Base-by-base conservation (phyloP, 495 filamentous ascomycete species). In the Hypoxylon fuscum region DNA sequence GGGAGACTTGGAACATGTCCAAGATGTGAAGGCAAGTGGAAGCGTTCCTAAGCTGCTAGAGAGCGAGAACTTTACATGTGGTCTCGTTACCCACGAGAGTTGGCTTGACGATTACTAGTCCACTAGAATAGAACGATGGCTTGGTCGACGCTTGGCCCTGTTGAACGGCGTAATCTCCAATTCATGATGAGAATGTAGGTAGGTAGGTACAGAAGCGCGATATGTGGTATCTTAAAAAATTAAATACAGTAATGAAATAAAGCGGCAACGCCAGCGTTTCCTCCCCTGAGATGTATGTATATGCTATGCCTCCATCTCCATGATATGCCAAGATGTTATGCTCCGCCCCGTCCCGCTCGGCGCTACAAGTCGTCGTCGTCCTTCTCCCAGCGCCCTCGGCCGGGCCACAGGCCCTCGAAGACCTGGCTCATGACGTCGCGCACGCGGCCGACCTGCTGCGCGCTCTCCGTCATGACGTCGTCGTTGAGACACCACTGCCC, bases 401-500 rank as follows among this genome's bases (percentile, higher is more conserved):
- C 17, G 9, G 63, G 63, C 63, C 63, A 66, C 47, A 66, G 37
- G 41, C 23, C 29, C 53, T 66, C 63, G 42, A 66, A 66, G 18
- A 66, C 63, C 37, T 66, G 46, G 9, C 51, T 15, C 41, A 66
- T 66, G 20, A 66, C 63, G 8, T 61, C 63, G 15, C 63, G 56
- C 12, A 66, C 63, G 44, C 63, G 63, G 18, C 63, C 41, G 21
- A 70, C 67, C 45, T 70, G 38, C 37, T 59, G 47, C 5, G 46
- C 44, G 43, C 63, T 70, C 51, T 74, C 72, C 12, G 70, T 72
- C 61, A 66, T 69, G 14, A 78, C 76, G 59, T 78, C 76, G 59
- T 78, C 76, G 52, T 78, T 78, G 15, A 78, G 64, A 40, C 76
- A 78, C 61, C 76, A 70, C 52, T 78, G 76, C 1, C 76, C 75